Percentiles rank a stretch among this genome's conserved stretches.
These are phyloP conservation scores for Malus sylvestris DNA, from an alignment of 306 rosid species.

Conservation along the genomic window DNA sequence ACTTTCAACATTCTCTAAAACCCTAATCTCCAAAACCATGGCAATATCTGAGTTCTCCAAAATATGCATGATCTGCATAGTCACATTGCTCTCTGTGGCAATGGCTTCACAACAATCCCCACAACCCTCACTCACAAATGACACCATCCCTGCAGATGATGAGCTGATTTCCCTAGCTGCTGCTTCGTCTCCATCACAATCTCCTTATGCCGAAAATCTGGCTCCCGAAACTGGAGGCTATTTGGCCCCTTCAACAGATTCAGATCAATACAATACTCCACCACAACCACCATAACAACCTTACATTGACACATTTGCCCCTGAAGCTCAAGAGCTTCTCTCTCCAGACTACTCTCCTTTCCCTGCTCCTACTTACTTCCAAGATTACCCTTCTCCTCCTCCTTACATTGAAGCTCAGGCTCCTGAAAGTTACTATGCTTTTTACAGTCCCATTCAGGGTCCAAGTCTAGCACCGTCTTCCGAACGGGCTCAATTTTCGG, in stretches of 20 bases:
- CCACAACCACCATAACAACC: slow-evolving; percentile 2
- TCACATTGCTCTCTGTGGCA: background rate
- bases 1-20: background rate
- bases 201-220: background rate
- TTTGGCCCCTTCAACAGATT: background rate
- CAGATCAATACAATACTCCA: slow-evolving; percentile 6
- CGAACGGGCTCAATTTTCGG: background rate
- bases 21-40: background rate
- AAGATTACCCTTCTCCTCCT: slow-evolving; percentile 1
- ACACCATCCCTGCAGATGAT: background rate
- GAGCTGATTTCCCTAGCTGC: background rate
- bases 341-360: slow-evolving; percentile 2
- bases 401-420: background rate
- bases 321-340: background rate
- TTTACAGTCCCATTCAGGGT: slow-evolving; percentile 2
- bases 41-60: background rate
- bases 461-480: background rate
- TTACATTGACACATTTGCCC: background rate
- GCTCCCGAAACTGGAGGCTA: background rate
- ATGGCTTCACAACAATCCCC: background rate
- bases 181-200: background rate
- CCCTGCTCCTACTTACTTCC: background rate
- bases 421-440: background rate
- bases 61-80: background rate
- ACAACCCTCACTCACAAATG: background rate